A percentile compares a stretch with the other conserved stretches of the same genome.
Evolutionary conservation across 2,329 filamentous ascomycete genomes (phyloP).

Genomic region (Diaporthe aspalathi): DNA sequence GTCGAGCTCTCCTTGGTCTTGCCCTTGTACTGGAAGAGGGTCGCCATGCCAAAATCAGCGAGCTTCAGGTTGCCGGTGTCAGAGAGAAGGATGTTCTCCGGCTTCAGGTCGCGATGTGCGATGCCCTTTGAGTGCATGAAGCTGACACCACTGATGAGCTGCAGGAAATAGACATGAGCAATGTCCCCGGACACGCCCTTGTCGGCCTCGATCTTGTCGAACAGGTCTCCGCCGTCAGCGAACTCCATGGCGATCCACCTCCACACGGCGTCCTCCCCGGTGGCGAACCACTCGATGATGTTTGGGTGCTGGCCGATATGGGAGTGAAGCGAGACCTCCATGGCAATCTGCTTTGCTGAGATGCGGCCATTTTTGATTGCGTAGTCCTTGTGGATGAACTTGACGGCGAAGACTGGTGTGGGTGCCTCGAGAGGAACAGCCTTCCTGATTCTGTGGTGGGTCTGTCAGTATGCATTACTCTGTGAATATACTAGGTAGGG

Average conservation of each 20-base stretch:
- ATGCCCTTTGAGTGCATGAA: slow-evolving; percentile 98
- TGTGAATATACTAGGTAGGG: slow-evolving; percentile 1
- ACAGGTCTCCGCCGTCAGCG: slow-evolving; percentile 93
- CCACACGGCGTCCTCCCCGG: slow-evolving; percentile 87
- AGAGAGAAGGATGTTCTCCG: slow-evolving; percentile 94
- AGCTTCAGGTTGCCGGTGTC: slow-evolving; percentile 89
- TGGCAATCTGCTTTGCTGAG: slow-evolving; percentile 86
- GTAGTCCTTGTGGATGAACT: slow-evolving; percentile 98
- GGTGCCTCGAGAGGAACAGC: slow-evolving; percentile 78
- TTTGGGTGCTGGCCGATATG: slow-evolving; percentile 91
- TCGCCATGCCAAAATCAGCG: slow-evolving; percentile 96
- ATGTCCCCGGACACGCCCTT: slow-evolving; percentile 94
- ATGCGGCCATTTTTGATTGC: slow-evolving; percentile 90
- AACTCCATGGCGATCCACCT: slow-evolving; percentile 99
- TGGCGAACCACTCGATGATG: slow-evolving; percentile 91
- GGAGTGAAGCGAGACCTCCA: slow-evolving; percentile 91
- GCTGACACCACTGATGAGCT: slow-evolving; percentile 88
- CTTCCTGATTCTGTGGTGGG: slow-evolving; percentile 82
- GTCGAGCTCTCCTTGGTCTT: slow-evolving; percentile 84
- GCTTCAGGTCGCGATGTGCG: slow-evolving; percentile 90
- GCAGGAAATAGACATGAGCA: slow-evolving; percentile 94
- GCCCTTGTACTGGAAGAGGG: slow-evolving; percentile 91
- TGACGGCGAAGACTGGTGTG: slow-evolving; percentile 91
- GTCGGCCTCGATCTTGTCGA: slow-evolving; percentile 99
- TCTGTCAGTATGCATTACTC: slow-evolving; percentile 40